Evolutionary conservation across 306 rosid genomes (phyloP).

Genomic region (Betula pendula): DNA sequence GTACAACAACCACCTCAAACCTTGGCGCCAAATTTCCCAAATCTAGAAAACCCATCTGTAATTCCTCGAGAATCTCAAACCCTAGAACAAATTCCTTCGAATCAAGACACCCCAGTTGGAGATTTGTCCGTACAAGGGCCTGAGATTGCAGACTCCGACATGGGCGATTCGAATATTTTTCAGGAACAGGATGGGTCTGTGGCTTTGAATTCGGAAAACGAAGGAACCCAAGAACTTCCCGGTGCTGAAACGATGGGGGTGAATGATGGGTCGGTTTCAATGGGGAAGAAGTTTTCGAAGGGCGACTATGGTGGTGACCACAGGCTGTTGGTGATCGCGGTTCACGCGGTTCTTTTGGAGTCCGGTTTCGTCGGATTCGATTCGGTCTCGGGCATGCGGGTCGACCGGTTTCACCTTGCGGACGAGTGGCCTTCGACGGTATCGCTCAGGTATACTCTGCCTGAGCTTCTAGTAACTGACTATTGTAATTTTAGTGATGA

Average conservation of each 20-base stretch:
- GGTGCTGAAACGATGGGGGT: constrained; percentile 29
- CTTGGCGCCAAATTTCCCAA: constrained; percentile 27
- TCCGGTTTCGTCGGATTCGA: constrained; percentile 63
- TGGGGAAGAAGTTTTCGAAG: constrained; percentile 32
- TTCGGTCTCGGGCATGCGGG: constrained; percentile 35
- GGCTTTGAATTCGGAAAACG: constrained; percentile 5
- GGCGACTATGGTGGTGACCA: constrained; percentile 40
- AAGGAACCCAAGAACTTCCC: constrained; percentile 10
- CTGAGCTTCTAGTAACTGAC: constrained; percentile 43
- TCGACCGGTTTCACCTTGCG: constrained; percentile 30
- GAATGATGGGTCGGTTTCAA: constrained; percentile 39
- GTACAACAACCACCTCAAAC: constrained; percentile 20
- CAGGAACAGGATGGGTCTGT: constrained; percentile 4
- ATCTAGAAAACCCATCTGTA: constrained; percentile 3
- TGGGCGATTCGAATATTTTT: not conserved
- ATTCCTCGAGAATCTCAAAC: not conserved
- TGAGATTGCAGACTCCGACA: too few relatives aligned
- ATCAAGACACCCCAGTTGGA: not conserved
- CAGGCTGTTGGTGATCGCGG: constrained; percentile 46
- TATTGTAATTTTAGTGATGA: constrained; percentile 7
- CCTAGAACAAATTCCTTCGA: not conserved
- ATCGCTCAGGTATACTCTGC: constrained; percentile 59
- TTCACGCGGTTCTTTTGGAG: constrained; percentile 71
- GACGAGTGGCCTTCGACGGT: constrained; percentile 43
- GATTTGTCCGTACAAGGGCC: not conserved